Conservation (phyloP, 2,329 filamentous ascomycete species). For the Fusarium fujikuroi region DNA sequence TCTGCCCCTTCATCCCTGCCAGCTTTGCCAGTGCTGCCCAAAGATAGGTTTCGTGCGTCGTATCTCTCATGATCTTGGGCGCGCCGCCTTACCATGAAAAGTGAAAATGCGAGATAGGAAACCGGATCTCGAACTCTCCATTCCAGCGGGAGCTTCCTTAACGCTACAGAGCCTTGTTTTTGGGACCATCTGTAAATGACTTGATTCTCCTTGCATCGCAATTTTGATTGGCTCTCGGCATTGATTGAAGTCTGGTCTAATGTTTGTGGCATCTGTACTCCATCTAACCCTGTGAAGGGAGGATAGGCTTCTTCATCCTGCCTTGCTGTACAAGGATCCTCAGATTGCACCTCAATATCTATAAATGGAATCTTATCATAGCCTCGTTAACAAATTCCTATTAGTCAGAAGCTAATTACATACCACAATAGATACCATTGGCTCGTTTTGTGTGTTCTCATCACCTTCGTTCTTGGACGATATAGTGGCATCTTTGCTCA, state of each 20-base stretch:
- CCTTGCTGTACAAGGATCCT: too few relatives aligned
- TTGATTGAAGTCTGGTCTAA: not conserved
- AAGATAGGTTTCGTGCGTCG: too few relatives aligned
- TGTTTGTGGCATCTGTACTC: not conserved
- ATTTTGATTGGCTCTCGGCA: fast-evolving
- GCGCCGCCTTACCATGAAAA: too few relatives aligned
- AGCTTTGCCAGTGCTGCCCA: fast-evolving
- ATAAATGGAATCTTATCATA: not conserved
- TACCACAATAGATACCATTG: not conserved
- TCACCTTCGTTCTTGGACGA: too few relatives aligned
- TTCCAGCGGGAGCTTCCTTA: too few relatives aligned
- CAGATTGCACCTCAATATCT: not conserved
- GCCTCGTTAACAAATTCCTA: too few relatives aligned
- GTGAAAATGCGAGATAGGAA: too few relatives aligned
- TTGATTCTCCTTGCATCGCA: not conserved
- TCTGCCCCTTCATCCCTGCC: too few relatives aligned
- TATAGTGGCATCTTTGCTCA: too few relatives aligned
- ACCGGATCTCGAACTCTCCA: not conserved
- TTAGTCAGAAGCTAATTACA: too few relatives aligned
- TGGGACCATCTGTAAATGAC: not conserved
- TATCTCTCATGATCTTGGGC: too few relatives aligned
- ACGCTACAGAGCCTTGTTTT: too few relatives aligned
- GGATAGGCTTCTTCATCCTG: fast-evolving
- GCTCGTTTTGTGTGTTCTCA: not conserved
- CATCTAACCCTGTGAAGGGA: fast-evolving